phyloP scores from a whole-genome alignment of 108 stramenopile genomes.

The Mayamaea pseudoterrestris region DNA sequence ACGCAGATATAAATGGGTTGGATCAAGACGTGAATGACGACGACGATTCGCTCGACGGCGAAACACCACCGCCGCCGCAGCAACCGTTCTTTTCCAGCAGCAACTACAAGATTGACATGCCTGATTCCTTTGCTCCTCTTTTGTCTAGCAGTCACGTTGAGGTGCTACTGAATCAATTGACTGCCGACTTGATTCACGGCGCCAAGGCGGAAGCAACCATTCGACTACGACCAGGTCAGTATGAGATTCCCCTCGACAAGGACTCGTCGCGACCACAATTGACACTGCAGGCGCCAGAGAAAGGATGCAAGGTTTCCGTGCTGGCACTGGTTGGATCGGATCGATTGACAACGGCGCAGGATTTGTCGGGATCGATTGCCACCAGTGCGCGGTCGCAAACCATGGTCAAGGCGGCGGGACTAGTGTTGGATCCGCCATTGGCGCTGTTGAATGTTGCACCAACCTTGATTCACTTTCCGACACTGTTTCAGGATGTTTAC shows the following conservation, averaged over 20 bases:
- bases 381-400: conserved; percentile 50
- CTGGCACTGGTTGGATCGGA: conserved; percentile 47
- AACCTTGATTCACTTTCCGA: conserved; percentile 77
- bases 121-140: conserved; percentile 81
- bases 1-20: background rate
- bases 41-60: background rate
- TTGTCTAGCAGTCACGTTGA: conserved; percentile 71
- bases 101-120: conserved; percentile 22
- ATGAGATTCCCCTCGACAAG: conserved; percentile 71
- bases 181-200: conserved; percentile 75
- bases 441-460: conserved; percentile 70
- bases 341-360: conserved; percentile 44
- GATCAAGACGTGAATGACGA: background rate
- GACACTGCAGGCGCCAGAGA: conserved; percentile 32
- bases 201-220: conserved; percentile 42
- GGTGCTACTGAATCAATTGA: conserved; percentile 43
- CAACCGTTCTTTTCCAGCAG: too few species aligned
- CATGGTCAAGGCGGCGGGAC: conserved; percentile 59
- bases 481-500: conserved; percentile 65
- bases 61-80: background rate
- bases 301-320: conserved; percentile 50
- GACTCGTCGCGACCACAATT: conserved; percentile 72
- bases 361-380: conserved; percentile 45
- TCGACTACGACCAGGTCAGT: conserved; percentile 47
- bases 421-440: conserved; percentile 71